Evolutionary conservation across 495 filamentous ascomycete species (phyloP), one percentile per base, ranked within the genome.

Genomic region (Rusavskia elegans): DNA sequence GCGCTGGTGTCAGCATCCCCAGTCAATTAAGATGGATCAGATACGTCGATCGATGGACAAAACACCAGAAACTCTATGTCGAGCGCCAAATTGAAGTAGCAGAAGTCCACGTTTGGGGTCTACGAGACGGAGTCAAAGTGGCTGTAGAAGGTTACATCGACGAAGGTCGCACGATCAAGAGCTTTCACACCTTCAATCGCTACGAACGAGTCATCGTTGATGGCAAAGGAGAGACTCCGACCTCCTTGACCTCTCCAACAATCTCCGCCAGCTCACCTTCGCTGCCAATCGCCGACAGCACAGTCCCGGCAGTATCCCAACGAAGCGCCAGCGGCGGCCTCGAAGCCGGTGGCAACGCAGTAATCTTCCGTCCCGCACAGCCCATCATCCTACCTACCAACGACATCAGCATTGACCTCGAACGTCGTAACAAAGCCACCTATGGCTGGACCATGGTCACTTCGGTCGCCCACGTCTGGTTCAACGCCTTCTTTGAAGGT

Each of bases 401-500:
- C 53, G 92, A 98, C 61, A 72, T 96, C 56, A 95, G 94, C 64
- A 86, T 98, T 57, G 81, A 85, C 56, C 77, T 96, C 45, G 88
- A 95, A 62, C 76, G 85, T 16, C 79, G 85, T 45, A 87, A 83
- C 49, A 86, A 84, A 60, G 80, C 79, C 16, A 77, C 78, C 1
- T 83, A 87, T 65, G 85, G 84, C 5, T 78, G 85, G 56, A 85
- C 86, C 5, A 84, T 96, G 80, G 88, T 95, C 9, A 96, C 89
- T 5, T 81, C 88, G 0, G 82, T 96, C 36, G 87, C 89, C 1
- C 89, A 96, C 53, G 84, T 95, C 30, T 98, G 92, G 92, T 94
- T 95, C 68, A 98, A 98, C 60, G 68, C 82, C 2, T 96, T 81
- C 67, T 96, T 96, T 55, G 92, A 97, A 67, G 89, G 88, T 13